These are phyloP conservation scores for Paramecium octaurelia DNA, from an alignment of 73 alveolate species.

Conservation along the genomic window DNA sequence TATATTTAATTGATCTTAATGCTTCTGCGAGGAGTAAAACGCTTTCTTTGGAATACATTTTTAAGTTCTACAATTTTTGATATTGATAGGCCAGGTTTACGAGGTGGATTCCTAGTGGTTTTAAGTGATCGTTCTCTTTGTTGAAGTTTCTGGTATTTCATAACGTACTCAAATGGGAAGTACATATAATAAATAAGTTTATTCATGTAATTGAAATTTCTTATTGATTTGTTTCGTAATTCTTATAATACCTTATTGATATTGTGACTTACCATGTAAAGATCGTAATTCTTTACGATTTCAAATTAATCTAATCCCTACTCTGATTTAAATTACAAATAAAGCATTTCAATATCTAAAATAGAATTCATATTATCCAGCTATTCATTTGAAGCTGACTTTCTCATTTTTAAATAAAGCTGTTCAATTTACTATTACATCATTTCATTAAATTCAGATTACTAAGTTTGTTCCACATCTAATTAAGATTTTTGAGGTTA, in stretches of 20 bases:
- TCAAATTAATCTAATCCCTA: background rate
- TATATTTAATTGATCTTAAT: background rate
- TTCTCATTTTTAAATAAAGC: background rate
- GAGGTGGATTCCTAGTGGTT: background rate
- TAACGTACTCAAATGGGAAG: background rate
- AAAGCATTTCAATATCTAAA: background rate
- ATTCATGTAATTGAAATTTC: background rate
- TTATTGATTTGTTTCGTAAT: background rate
- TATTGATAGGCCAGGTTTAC: background rate
- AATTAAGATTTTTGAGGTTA: background rate
- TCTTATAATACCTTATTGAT: background rate
- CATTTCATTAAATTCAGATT: background rate
- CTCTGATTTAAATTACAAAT: background rate
- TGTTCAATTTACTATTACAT: background rate
- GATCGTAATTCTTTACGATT: background rate
- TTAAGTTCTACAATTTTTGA: background rate
- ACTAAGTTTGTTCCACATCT: background rate
- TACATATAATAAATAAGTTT: background rate
- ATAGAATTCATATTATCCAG: background rate
- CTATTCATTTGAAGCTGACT: background rate
- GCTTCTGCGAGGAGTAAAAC: background rate
- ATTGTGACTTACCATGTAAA: background rate
- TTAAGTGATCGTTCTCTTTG: background rate
- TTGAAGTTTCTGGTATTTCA: background rate
- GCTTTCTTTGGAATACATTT: background rate